Conservation (phyloP, 768 basidiomycete species). For the Gymnopilus junonius region DNA sequence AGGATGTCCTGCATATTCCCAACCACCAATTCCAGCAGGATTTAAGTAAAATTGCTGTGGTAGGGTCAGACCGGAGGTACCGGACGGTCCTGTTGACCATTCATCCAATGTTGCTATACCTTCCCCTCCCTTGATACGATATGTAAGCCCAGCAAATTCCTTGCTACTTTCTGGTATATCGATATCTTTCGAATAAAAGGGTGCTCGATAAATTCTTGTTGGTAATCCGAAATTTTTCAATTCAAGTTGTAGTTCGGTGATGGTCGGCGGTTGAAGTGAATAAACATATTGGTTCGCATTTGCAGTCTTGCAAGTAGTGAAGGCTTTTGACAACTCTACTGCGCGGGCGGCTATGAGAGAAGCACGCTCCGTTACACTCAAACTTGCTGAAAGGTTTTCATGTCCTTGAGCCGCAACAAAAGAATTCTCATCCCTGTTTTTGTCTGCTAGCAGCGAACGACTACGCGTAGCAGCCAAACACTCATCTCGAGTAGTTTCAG, state of each 20-base stretch:
- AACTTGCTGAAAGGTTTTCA: not conserved
- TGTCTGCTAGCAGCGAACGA: not conserved
- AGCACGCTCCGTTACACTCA: constrained; percentile 17
- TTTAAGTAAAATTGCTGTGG: constrained; percentile 18
- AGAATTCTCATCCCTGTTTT: not conserved
- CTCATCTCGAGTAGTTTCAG: not conserved
- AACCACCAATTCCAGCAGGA: constrained; percentile 53
- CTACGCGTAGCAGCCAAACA: not conserved
- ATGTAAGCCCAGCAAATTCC: constrained; percentile 83
- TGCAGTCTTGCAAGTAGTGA: constrained; percentile 29
- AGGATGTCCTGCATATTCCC: constrained; percentile 81
- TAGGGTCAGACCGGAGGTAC: not conserved
- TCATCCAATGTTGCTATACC: constrained; percentile 61
- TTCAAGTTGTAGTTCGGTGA: constrained; percentile 47
- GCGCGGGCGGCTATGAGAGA: constrained; percentile 26
- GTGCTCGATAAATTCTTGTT: constrained; percentile 69
- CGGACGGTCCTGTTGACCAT: constrained; percentile 43
- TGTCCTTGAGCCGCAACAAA: not conserved
- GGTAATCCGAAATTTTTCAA: constrained; percentile 54
- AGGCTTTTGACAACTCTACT: constrained; percentile 32
- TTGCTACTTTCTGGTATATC: constrained; percentile 74
- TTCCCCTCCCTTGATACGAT: constrained; percentile 67
- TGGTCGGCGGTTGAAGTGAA: constrained; percentile 51
- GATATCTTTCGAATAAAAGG: constrained; percentile 73
- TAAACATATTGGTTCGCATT: constrained; percentile 53